Conservation (phyloP, 257 asterid species). For the Rubia yunnanensis region DNA sequence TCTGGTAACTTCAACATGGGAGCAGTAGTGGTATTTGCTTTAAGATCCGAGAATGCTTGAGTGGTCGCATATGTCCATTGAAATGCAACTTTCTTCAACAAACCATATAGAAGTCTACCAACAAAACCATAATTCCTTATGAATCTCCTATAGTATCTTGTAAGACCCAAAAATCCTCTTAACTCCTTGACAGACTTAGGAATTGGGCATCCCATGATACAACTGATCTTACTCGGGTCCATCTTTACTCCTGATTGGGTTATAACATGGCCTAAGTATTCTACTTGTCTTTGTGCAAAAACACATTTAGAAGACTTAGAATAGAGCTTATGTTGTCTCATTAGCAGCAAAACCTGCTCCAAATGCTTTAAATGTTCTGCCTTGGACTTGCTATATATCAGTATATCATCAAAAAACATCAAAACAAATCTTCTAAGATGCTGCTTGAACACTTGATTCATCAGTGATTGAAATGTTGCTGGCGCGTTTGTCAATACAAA, state of each 20-base stretch:
- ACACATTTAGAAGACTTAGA: neutral
- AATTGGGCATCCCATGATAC: neutral
- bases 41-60: accelerated
- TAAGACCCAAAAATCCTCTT: neutral
- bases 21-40: neutral
- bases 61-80: neutral
- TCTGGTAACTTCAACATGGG: neutral
- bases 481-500: too few species aligned
- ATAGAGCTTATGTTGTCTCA: neutral
- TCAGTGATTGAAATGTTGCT: neutral
- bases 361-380: neutral
- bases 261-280: neutral
- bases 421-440: neutral
- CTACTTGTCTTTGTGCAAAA: neutral
- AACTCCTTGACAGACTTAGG: neutral
- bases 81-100: neutral
- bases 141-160: neutral
- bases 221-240: neutral
- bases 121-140: neutral
- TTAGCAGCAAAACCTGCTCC: neutral
- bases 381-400: neutral
- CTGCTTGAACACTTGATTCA: neutral
- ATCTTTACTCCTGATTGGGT: too few species aligned
- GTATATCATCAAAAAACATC: neutral
- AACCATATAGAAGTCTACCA: neutral